Conservation (phyloP, 2,329 filamentous ascomycete genomes). For the Xylaria polymorpha region DNA sequence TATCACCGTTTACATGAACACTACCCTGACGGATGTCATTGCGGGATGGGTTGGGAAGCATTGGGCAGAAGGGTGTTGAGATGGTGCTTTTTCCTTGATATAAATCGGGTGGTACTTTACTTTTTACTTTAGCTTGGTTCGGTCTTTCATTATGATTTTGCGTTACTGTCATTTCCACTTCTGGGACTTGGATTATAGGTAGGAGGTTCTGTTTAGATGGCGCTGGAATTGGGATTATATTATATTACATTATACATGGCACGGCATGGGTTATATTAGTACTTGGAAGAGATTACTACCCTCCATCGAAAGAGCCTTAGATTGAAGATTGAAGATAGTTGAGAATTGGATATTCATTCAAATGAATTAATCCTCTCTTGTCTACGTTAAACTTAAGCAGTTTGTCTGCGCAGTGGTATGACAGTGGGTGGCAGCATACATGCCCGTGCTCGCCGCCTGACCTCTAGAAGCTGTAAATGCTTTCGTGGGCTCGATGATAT, state of each 20-base stretch:
- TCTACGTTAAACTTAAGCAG: not conserved
- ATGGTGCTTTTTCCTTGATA: not conserved
- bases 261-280: not conserved
- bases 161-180: not conserved
- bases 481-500: not conserved
- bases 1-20: slow-evolving; percentile 64
- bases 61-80: slow-evolving; percentile 64
- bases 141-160: not conserved
- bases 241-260: not conserved
- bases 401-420: not conserved
- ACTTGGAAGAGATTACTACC: not conserved
- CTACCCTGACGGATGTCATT: slow-evolving; percentile 67
- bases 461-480: not conserved
- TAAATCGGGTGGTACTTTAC: too few relatives aligned
- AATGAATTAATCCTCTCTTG: too few relatives aligned
- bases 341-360: slow-evolving; percentile 10
- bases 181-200: not conserved
- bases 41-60: slow-evolving; percentile 68
- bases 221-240: not conserved
- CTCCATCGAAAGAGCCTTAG: not conserved
- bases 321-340: slow-evolving; percentile 1
- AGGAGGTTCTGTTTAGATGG: not conserved
- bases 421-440: not conserved
- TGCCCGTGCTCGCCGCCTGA: not conserved
- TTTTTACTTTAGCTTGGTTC: too few relatives aligned